Evolutionary conservation across 2,329 filamentous ascomycete species (phyloP).

Genomic region (Alternaria conjuncta): DNA sequence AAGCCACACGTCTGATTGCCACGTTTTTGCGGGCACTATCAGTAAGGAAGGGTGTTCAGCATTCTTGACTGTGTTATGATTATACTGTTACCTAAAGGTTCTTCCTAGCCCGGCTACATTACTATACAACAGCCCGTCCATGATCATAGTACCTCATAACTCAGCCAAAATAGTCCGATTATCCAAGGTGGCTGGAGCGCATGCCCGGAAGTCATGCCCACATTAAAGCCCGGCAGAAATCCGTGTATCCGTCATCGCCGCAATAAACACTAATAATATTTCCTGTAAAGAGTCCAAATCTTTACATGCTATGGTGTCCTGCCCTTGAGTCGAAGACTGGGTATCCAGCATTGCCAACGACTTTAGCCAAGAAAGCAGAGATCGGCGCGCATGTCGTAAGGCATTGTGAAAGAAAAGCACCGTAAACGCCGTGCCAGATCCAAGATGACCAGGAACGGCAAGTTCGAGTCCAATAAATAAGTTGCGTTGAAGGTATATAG

Average conservation of each 20-base stretch:
- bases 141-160: constrained; percentile 1
- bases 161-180: not conserved
- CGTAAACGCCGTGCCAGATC: not conserved
- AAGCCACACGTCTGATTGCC: not conserved
- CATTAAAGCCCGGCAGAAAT: not conserved
- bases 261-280: constrained; percentile 26
- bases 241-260: not conserved
- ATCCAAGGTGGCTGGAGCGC: not conserved
- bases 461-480: not conserved
- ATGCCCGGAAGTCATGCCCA: not conserved
- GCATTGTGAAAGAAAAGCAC: not conserved
- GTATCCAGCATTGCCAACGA: constrained; percentile 13
- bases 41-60: not conserved
- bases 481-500: not conserved
- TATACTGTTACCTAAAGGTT: not conserved
- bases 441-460: not conserved
- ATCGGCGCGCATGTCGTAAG: not conserved
- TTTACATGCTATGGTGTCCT: not conserved
- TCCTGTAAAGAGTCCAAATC: constrained; percentile 1
- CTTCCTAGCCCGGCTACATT: not conserved
- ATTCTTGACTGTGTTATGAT: not conserved
- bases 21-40: not conserved
- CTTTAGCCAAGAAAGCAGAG: not conserved
- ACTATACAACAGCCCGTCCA: not conserved
- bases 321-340: not conserved